Conservation (phyloP, 1,284 basidiomycete species). For the Ustilago esculenta region DNA sequence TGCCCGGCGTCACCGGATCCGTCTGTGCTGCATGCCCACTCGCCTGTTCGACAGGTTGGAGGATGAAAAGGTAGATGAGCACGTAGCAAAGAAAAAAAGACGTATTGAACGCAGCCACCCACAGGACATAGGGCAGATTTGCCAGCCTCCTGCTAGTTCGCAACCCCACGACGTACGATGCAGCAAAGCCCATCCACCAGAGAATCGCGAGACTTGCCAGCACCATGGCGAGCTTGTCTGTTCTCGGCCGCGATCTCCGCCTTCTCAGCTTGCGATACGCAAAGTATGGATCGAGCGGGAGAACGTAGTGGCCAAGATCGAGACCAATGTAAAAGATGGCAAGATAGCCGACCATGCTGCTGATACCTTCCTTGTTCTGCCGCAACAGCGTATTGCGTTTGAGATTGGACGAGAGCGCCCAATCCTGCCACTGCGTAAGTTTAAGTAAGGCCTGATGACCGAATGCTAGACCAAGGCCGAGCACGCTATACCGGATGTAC, state of each 20-base stretch:
- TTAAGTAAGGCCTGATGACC: conserved; percentile 32
- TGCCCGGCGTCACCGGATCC: conserved; percentile 68
- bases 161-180: conserved; percentile 7
- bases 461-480: conserved; percentile 73
- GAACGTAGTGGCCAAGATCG: conserved; percentile 80
- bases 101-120: conserved; percentile 89
- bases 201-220: conserved; percentile 76
- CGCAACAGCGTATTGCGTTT: conserved; percentile 74
- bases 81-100: conserved; percentile 85
- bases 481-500: conserved; percentile 73
- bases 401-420: conserved; percentile 39
- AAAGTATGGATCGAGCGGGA: conserved; percentile 76
- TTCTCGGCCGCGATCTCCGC: conserved; percentile 10
- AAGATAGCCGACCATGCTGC: conserved; percentile 85
- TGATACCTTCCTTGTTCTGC: conserved; percentile 91
- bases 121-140: conserved; percentile 87
- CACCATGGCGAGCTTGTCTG: conserved; percentile 50
- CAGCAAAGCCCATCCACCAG: conserved; percentile 78
- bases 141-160: conserved; percentile 52
- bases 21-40: background rate
- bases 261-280: conserved; percentile 34
- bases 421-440: conserved; percentile 36
- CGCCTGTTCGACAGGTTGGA: conserved; percentile 69
- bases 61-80: conserved; percentile 77
- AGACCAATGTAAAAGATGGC: conserved; percentile 88